Evolutionary conservation across 805 yeast species (phyloP).

Genomic region (Huiozyma sinensis): DNA sequence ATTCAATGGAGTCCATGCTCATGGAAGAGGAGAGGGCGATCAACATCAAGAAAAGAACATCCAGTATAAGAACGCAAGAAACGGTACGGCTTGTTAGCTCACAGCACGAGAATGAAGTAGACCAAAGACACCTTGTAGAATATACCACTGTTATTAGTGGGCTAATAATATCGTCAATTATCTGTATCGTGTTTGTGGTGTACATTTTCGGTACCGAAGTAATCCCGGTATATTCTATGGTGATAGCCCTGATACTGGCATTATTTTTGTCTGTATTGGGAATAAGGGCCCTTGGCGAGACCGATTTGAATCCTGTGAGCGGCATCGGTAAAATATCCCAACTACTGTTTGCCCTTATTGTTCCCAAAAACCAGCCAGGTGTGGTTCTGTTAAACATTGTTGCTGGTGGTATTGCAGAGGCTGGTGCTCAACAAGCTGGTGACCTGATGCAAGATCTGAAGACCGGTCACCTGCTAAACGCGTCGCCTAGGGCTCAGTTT

Average conservation of each 20-base stretch:
- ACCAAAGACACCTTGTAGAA: slow-evolving; percentile 40
- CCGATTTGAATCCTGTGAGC: slow-evolving; percentile 92
- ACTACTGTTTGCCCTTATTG: slow-evolving; percentile 68
- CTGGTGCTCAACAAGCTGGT: slow-evolving; percentile 98
- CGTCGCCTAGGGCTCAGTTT: slow-evolving; percentile 88
- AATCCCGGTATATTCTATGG: slow-evolving; percentile 61
- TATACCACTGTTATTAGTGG: slow-evolving; percentile 45
- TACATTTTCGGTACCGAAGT: slow-evolving; percentile 52
- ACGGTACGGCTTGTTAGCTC: slow-evolving; percentile 23
- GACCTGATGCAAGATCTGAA: slow-evolving; percentile 95
- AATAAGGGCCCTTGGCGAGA: slow-evolving; percentile 90
- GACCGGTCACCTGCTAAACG: slow-evolving; percentile 85
- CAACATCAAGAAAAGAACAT: slow-evolving; percentile 10
- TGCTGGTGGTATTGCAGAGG: slow-evolving; percentile 96
- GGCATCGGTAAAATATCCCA: slow-evolving; percentile 95
- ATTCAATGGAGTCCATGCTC: slow-evolving; percentile 24
- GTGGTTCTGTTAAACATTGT: slow-evolving; percentile 75
- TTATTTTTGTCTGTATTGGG: slow-evolving; percentile 74
- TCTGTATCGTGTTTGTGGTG: slow-evolving; percentile 57
- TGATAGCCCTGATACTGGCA: slow-evolving; percentile 64
- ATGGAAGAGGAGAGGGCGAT: slow-evolving; percentile 25
- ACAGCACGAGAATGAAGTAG: slow-evolving; percentile 31
- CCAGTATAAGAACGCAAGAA: slow-evolving; percentile 11
- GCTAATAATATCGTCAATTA: slow-evolving; percentile 47
- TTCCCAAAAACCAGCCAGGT: slow-evolving; percentile 68